These are phyloP conservation scores for Triangularia setosa DNA, from an alignment of 2,329 filamentous ascomycete species.

Conservation along the genomic window DNA sequence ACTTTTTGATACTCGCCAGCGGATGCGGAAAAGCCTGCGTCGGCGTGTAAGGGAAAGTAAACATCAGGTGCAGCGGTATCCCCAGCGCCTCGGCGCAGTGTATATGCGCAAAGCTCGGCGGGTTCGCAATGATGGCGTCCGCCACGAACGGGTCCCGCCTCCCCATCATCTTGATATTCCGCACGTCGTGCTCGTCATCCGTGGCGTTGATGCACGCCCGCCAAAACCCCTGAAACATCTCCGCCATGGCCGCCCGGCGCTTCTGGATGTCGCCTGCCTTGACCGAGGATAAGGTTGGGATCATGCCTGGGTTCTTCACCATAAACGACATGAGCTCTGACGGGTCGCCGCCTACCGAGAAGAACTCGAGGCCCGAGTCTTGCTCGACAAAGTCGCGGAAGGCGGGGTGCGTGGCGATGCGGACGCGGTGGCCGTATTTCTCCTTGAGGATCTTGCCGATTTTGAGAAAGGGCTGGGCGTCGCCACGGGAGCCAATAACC, in stretches of 20 bases:
- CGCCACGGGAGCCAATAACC: conserved; percentile 76
- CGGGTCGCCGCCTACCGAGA: conserved; percentile 74
- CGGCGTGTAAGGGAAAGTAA: conserved; percentile 78
- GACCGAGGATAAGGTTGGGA: conserved; percentile 69
- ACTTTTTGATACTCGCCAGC: conserved; percentile 68
- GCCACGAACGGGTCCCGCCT: conserved; percentile 60
- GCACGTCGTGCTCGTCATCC: conserved; percentile 60
- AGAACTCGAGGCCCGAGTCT: conserved; percentile 73
- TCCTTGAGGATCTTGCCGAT: conserved; percentile 70
- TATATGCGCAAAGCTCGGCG: conserved; percentile 72
- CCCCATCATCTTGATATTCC: conserved; percentile 63
- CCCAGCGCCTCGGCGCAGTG: conserved; percentile 77
- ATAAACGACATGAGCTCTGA: conserved; percentile 83
- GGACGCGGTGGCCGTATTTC: conserved; percentile 67
- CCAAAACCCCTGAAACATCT: conserved; percentile 84
- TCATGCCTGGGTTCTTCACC: conserved; percentile 78
- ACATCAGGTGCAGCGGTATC: conserved; percentile 79
- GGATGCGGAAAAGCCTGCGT: conserved; percentile 75
- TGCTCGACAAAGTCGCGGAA: conserved; percentile 73
- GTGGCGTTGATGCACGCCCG: conserved; percentile 70
- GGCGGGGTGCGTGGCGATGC: conserved; percentile 73
- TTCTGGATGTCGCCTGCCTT: conserved; percentile 68
- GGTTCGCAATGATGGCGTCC: conserved; percentile 82
- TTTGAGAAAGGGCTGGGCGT: conserved; percentile 75
- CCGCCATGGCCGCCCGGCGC: conserved; percentile 66